These are phyloP conservation scores for Schwanniomyces yamadae DNA, from an alignment of 805 yeast species.

Conservation along the genomic window DNA sequence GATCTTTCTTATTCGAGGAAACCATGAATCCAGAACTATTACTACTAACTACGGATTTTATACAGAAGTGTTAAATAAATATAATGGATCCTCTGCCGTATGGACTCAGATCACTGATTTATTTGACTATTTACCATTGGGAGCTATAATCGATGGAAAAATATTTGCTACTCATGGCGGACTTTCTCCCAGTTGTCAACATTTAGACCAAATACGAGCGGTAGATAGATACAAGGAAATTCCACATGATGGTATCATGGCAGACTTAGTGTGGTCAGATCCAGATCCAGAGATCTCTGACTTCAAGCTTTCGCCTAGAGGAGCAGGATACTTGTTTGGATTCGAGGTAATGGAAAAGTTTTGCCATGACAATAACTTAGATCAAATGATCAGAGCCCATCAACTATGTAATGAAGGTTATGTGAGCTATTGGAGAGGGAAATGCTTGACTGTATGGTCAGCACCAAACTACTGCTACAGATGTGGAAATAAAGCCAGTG, in stretches of 20 bases:
- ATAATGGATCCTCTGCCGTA: constrained; percentile 66
- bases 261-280: constrained; percentile 97
- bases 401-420: constrained; percentile 96
- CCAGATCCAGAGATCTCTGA: constrained; percentile 83
- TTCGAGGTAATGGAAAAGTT: constrained; percentile 86
- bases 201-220: constrained; percentile 85
- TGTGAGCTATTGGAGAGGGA: constrained; percentile 85
- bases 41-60: constrained; percentile 97
- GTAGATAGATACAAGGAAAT: constrained; percentile 92
- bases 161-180: constrained; percentile 98
- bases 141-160: constrained; percentile 86
- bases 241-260: constrained; percentile 99
- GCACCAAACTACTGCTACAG: constrained; percentile 98
- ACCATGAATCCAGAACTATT: constrained; percentile 94
- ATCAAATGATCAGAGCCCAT: constrained; percentile 87
- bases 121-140: constrained; percentile 85
- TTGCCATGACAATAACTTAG: constrained; percentile 70
- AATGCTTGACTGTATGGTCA: constrained; percentile 95
- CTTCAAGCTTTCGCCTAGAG: constrained; percentile 88
- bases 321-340: constrained; percentile 98
- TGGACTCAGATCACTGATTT: constrained; percentile 91
- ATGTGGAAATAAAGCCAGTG: constrained; percentile 97
- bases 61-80: constrained; percentile 88
- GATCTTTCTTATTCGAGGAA: constrained; percentile 82
- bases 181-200: constrained; percentile 89